phyloP scores from a whole-genome alignment of 164 flowering plant species.

The Brasenia schreberi region DNA sequence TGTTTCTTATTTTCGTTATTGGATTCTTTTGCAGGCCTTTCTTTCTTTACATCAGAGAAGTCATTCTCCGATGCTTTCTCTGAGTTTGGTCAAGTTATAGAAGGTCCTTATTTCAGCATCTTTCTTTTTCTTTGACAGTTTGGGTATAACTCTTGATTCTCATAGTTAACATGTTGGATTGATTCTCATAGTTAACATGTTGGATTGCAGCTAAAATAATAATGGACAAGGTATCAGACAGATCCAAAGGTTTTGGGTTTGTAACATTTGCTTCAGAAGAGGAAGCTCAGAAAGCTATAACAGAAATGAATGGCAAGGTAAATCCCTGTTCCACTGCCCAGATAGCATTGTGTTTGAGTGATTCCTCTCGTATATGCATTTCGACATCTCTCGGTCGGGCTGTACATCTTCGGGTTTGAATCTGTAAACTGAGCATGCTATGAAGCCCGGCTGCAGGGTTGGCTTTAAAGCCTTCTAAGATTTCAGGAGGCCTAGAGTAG shows the following conservation, averaged over 20 bases:
- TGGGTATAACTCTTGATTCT: not conserved
- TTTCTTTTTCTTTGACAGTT: not conserved
- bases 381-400: too few relatives aligned
- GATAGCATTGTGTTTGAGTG: too few relatives aligned
- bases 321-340: not conserved
- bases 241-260: slow-evolving; percentile 90
- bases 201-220: slow-evolving; percentile 45
- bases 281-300: slow-evolving; percentile 57
- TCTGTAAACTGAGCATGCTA: not conserved
- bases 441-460: not conserved
- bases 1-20: not conserved
- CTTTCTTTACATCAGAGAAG: slow-evolving; percentile 60
- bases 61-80: slow-evolving; percentile 63
- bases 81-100: slow-evolving; percentile 72
- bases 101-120: slow-evolving; percentile 26
- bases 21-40: slow-evolving; percentile 42
- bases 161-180: slow-evolving; percentile 3
- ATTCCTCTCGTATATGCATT: too few relatives aligned
- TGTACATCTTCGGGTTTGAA: not conserved
- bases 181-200: slow-evolving; percentile 2
- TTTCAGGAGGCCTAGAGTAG: too few relatives aligned
- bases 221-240: slow-evolving; percentile 53
- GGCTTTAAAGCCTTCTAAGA: too few relatives aligned
- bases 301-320: slow-evolving; percentile 82
- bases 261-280: slow-evolving; percentile 79